Evolutionary conservation across 23 red algal species (phyloP).

Genomic region (Gracilaria caudata): DNA sequence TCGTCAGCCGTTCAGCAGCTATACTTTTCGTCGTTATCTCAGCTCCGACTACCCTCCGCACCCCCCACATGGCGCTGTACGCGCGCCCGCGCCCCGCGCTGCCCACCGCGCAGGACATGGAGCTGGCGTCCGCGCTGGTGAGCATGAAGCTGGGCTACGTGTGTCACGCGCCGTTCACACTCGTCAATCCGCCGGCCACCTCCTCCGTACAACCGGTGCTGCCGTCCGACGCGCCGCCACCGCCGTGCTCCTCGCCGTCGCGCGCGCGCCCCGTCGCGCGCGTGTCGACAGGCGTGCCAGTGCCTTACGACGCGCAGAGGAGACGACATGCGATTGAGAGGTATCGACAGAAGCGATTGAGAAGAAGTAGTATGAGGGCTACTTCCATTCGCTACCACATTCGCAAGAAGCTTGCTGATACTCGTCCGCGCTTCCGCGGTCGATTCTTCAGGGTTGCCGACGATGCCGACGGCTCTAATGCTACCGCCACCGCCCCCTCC

Average conservation of each 20-base stretch:
- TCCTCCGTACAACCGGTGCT: background rate
- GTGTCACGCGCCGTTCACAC: background rate
- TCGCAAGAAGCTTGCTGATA: conserved; percentile 74
- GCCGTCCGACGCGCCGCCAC: background rate
- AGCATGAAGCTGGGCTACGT: conserved; percentile 32
- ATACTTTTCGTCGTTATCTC: too few relatives aligned
- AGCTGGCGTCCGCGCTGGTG: conserved; percentile 61
- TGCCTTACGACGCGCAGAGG: background rate
- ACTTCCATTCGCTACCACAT: conserved; percentile 76
- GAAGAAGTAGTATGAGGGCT: background rate
- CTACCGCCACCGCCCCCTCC: background rate
- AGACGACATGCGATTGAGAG: conserved; percentile 5
- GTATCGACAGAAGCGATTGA: conserved; percentile 9
- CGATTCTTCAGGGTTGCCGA: conserved; percentile 62
- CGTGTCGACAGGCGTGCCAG: too few relatives aligned
- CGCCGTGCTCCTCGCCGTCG: background rate
- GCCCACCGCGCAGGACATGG: conserved; percentile 65
- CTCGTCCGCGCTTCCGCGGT: conserved; percentile 65
- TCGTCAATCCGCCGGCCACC: background rate
- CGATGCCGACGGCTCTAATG: background rate
- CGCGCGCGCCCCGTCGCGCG: background rate
- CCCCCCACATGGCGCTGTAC: conserved; percentile 4
- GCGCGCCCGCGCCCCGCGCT: conserved; percentile 15
- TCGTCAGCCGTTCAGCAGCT: too few relatives aligned
- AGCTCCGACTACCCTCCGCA: too few relatives aligned